These are phyloP conservation scores for Bruguiera parviflora DNA, from an alignment of 345 rosid genomes.

Conservation along the genomic window DNA sequence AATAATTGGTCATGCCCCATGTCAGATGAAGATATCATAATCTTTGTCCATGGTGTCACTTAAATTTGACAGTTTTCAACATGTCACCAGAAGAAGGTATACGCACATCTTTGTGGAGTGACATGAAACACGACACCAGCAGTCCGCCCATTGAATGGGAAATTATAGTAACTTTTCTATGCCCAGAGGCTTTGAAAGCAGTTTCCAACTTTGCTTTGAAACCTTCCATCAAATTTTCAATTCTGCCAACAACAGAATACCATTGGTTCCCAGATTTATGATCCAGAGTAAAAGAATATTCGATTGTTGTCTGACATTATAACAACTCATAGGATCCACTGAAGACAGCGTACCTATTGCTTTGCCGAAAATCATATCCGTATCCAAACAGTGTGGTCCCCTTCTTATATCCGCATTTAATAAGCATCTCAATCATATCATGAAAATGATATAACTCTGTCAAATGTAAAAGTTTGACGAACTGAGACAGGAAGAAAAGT, in stretches of 20 bases:
- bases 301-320: background rate
- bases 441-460: conserved; percentile 79
- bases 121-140: conserved; percentile 67
- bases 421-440: conserved; percentile 82
- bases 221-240: conserved; percentile 55
- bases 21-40: conserved; percentile 12
- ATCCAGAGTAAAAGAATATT: background rate
- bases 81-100: conserved; percentile 10
- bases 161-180: conserved; percentile 67
- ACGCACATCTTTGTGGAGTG: conserved; percentile 64
- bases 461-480: conserved; percentile 55
- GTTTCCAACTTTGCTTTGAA: conserved; percentile 66
- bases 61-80: conserved; percentile 12
- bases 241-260: conserved; percentile 41
- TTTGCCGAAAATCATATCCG: conserved; percentile 92
- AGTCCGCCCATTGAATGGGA: conserved; percentile 94
- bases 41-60: background rate
- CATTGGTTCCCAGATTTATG: background rate
- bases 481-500: conserved; percentile 37
- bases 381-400: conserved; percentile 81
- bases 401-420: conserved; percentile 68
- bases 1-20: conserved; percentile 3
- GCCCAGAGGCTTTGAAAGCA: conserved; percentile 66
- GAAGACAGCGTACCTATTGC: conserved; percentile 55
- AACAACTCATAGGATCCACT: background rate